Conservation (phyloP, 768 basidiomycete species). For the Rhodosporidiobolus sp. region DNA sequence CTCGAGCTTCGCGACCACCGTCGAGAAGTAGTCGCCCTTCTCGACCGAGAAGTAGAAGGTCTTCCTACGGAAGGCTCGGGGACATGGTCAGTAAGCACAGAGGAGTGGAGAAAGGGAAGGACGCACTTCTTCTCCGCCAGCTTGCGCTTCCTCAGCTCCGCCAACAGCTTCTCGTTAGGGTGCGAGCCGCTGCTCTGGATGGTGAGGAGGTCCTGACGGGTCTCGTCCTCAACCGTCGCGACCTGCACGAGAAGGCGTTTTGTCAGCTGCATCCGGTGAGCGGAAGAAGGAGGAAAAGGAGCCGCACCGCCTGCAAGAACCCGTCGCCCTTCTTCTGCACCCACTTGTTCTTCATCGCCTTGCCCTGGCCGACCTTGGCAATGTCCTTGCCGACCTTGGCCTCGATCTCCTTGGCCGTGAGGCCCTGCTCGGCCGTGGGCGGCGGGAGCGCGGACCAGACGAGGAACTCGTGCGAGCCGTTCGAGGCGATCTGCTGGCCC, state of each 20-base stretch:
- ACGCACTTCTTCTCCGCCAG: conserved; percentile 74
- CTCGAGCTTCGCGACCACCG: conserved; percentile 85
- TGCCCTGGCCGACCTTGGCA: conserved; percentile 87
- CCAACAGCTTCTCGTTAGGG: conserved; percentile 75
- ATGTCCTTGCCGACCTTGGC: conserved; percentile 72
- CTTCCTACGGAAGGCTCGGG: conserved; percentile 61
- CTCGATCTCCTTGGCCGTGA: conserved; percentile 32
- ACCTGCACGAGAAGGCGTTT: conserved; percentile 53
- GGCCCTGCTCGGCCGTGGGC: background rate
- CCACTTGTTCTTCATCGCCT: conserved; percentile 97
- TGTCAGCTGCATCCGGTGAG: background rate
- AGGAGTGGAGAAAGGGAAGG: background rate
- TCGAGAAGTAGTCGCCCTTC: conserved; percentile 83
- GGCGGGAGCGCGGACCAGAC: conserved; percentile 80
- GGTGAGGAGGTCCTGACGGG: conserved; percentile 69
- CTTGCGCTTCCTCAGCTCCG: conserved; percentile 88
- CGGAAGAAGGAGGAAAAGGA: background rate
- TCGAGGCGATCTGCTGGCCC: conserved; percentile 69
- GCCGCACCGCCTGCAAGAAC: conserved; percentile 76
- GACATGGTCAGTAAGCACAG: background rate
- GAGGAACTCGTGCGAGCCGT: conserved; percentile 91
- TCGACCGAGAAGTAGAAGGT: conserved; percentile 87
- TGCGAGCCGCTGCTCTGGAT: conserved; percentile 67
- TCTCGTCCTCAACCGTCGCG: conserved; percentile 65
- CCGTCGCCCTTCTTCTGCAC: conserved; percentile 81